Conservation (phyloP, 208 protist species). For the Acanthamoeba polyphaga region DNA sequence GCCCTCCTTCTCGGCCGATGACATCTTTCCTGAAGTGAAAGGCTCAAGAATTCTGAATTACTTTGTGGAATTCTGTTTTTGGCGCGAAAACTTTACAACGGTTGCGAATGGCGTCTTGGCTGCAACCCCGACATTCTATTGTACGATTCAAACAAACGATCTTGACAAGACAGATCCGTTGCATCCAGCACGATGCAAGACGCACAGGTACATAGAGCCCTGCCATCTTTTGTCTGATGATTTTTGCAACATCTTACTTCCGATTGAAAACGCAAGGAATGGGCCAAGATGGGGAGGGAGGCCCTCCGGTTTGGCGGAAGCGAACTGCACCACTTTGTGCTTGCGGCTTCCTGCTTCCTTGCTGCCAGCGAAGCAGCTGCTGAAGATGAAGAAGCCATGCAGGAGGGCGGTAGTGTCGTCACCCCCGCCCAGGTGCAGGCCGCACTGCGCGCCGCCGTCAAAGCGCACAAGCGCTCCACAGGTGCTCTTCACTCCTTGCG, state of each 20-base stretch:
- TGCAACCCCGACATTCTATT: no score
- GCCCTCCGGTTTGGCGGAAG: neutral
- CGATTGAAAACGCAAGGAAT: neutral
- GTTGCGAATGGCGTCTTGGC: no score
- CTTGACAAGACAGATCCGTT: no score
- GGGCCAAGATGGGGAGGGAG: neutral
- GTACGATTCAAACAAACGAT: no score
- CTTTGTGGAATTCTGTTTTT: no score
- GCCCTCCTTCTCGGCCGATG: no score
- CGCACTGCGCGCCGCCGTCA: neutral
- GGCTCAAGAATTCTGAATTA: no score
- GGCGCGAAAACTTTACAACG: no score
- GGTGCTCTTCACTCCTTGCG: neutral
- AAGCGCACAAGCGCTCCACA: constrained; percentile 1
- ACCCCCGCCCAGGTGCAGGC: neutral
- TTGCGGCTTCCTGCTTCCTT: constrained; percentile 24
- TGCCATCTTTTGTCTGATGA: neutral
- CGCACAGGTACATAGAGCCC: no score
- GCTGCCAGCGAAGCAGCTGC: neutral
- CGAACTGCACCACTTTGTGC: constrained; percentile 31
- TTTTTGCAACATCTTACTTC: neutral
- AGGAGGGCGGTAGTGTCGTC: neutral
- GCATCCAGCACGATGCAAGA: neutral
- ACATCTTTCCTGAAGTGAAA: no score
- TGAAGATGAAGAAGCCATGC: neutral